Evolutionary conservation across 1,284 basidiomycete species (phyloP), one percentile per base, ranked within the genome.

Genomic region (Puccinia sorghi): DNA sequence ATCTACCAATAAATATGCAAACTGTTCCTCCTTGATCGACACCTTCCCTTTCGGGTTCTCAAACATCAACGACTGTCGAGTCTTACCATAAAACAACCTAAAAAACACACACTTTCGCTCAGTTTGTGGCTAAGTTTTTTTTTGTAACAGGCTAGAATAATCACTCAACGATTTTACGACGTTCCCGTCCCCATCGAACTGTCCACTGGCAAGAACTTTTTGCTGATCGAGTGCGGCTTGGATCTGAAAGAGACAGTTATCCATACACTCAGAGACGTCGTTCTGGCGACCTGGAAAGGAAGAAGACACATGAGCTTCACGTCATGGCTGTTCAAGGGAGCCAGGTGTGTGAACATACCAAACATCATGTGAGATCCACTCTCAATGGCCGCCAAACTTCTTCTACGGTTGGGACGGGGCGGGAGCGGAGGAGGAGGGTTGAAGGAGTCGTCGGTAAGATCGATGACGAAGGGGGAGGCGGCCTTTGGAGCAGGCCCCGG

Each of bases 161-260:
- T 32, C 1, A 22, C 83, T 86, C 59, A 80, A 93, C 93, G 90
- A 87, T 85, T 94, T 93, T 69, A 96, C 90, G 12, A 95, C 87
- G 82, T 92, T 93, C 57, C 86, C 87, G 83, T 88, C 89, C 20
- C 50, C 69, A 37, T 54, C 69, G 56, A 56, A 71, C 80, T 88
- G 85, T 74, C 54, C 80, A 80, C 41, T 79, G 82, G 61, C 87
- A 86, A 79, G 88, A 87, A 0, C 86, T 82, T 81, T 81, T 32
- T 84, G 86, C 80, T 89, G 85, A 15, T 91, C 90, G 64, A 97
- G 85, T 0, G 94, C 95, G 11, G 93, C 92, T 85, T 99, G 95
- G 79, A 99, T 93, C 85, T 99, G 97, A 86, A 97, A 97, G 87
- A 99, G 91, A 86, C 96, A 95, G 83, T 99, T 99, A 86, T 99